Base-by-base conservation (phyloP, 805 yeast species). In the Isabelozyma pseudorhagii region DNA sequence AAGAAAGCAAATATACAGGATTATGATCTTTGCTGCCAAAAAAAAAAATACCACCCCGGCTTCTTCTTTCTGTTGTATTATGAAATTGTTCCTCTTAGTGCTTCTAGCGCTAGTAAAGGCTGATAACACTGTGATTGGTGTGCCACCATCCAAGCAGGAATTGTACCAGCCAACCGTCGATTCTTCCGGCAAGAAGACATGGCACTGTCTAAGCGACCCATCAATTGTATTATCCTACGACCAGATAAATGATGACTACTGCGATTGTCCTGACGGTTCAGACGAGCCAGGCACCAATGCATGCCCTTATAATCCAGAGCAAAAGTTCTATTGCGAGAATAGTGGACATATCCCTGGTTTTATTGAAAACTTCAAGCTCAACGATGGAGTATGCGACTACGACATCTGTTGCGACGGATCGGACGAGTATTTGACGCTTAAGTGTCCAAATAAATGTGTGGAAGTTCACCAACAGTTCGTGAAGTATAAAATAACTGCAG, bases 251-350 rank as follows among this genome's bases (percentile, higher is more conserved):
- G 97, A 94, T 66, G 87, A 91, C 58, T 85, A 78, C 61, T 93
- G 98, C 68, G 98, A 94, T 61, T 93, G 98, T 71, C 97, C 97
- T 0, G 99, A 94, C 69, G 98, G 98, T 0, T 83, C 92, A 4
- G 99, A 94, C 69, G 98, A 94, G 66, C 97, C 97, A 0, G 97
- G 97, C 0, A 93, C 98, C 0, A 72, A 85, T 39, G 97, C 97
- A 0, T 93, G 98, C 66, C 60, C 66, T 1, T 60, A 47, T 45
- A 53, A 56, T 11, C 66, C 14, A 52, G 67, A 47, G 61, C 71
- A 11, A 46, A 55, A 57, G 44, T 92, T 90, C 60, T 91, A 82
- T 65, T 93, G 99, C 68, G 80, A 67, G 8, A 94, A 94, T 61
- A 72, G 77, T 45, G 96, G 97, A 3, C 86, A 81, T 55, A 59